Base-by-base conservation (phyloP, 2,329 filamentous ascomycete genomes). In the Exophiala spinifera region DNA sequence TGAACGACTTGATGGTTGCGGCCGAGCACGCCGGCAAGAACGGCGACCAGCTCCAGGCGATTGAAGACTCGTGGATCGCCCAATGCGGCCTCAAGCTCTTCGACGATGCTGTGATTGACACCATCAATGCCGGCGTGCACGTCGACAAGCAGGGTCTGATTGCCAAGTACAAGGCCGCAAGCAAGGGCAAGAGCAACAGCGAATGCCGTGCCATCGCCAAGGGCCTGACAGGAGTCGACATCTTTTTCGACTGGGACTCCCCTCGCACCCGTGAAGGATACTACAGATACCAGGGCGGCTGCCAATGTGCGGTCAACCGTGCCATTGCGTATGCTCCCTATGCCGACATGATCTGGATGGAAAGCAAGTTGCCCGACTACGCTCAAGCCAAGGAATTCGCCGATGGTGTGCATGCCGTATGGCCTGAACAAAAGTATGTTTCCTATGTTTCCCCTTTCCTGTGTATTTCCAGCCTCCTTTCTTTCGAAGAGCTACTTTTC, bases 331-430 rank as follows among this genome's bases (percentile, higher is more conserved):
- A 95, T 69, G 92, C 89, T 0, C 92, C 94, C 1, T 96, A 95
- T 76, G 88, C 87, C 60, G 92, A 97, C 68, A 85, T 95, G 71
- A 95, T 99, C 74, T 99, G 94, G 94, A 99, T 99, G 94, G 94
- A 99, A 82, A 92, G 87, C 77, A 96, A 96, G 77, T 79, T 96
- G 63, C 94, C 94, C 43, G 92, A 97, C 71, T 97, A 80, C 72
- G 80, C 80, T 46, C 94, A 97, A 77, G 94, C 94, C 20, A 83
- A 90, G 77, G 88, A 96, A 69, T 99, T 99, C 65, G 91, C 94
- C 28, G 81, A 88, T 40, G 92, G 94, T 46, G 92, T 99, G 37
- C 94, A 97, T 74, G 88, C 90, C 53, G 89, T 91, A 8, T 96
- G 88, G 84, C 94, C 94, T 0, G 88, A 99, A 76, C 89, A 96